phyloP scores from a whole-genome alignment of 805 yeast genomes.

The Torulaspora franciscae region DNA sequence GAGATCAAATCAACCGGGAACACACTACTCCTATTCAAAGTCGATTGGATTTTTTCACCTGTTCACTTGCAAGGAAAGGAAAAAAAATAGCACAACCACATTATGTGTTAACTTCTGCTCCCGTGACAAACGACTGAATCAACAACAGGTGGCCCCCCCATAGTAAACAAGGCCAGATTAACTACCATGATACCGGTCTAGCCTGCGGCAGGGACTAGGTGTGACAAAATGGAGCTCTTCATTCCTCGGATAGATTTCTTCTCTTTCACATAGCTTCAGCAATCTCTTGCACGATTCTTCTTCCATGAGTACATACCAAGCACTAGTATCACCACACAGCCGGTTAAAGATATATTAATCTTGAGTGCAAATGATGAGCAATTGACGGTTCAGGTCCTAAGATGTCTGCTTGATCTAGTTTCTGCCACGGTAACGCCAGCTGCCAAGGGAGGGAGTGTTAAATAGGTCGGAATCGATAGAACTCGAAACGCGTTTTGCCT shows the following conservation, averaged over 20 bases:
- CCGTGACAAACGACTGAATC: constrained; percentile 2
- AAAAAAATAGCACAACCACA: constrained; percentile 4
- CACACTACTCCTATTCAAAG: constrained; percentile 1
- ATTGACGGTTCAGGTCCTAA: constrained; percentile 1
- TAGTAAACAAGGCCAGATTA: no score
- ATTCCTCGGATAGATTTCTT: neutral
- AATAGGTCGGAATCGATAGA: constrained; percentile 1
- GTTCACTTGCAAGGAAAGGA: neutral
- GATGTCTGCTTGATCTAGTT: neutral
- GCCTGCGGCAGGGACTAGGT: no score
- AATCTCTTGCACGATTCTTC: neutral
- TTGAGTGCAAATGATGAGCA: neutral
- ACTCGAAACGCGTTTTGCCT: constrained; percentile 5
- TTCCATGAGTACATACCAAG: constrained; percentile 2
- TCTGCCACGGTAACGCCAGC: neutral
- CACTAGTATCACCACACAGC: neutral
- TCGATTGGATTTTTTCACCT: neutral
- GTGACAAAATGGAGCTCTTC: no score
- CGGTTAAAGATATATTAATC: neutral
- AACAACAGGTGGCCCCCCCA: neutral
- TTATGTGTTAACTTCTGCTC: neutral
- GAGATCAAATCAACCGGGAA: neutral
- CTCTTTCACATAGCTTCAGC: neutral
- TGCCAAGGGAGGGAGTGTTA: constrained; percentile 6
- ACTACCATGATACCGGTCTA: no score